These are phyloP conservation scores for Peziza echinospora DNA, from an alignment of 495 filamentous ascomycete genomes.

Conservation along the genomic window DNA sequence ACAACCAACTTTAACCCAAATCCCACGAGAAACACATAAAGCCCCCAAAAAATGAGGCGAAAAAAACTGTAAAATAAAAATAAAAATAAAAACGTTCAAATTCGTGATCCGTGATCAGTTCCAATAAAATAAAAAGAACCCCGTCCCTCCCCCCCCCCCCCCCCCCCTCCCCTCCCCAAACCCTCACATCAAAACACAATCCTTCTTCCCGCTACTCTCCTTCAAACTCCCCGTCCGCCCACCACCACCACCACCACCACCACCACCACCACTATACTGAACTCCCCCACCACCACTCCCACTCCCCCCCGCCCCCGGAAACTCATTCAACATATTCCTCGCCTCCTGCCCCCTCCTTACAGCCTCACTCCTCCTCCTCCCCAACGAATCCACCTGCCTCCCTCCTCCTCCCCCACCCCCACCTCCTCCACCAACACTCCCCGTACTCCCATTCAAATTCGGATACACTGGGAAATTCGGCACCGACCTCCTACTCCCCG, in stretches of 20 bases:
- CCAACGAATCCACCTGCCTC: neutral
- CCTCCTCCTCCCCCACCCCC: neutral
- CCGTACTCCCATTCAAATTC: neutral
- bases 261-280: neutral
- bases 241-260: neutral
- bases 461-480: neutral
- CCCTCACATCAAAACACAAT: constrained; percentile 6
- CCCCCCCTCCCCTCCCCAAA: constrained; percentile 6
- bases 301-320: constrained; percentile 3
- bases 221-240: no score
- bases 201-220: constrained; percentile 4
- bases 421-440: neutral
- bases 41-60: no score
- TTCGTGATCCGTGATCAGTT: no score
- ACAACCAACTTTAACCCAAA: no score
- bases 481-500: neutral
- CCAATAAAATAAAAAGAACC: constrained; percentile 12
- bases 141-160: constrained; percentile 12
- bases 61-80: no score
- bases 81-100: no score
- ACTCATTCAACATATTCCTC: constrained; percentile 8
- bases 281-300: neutral
- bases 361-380: neutral
- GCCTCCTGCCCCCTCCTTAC: constrained; percentile 3
- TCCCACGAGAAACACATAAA: no score